phyloP scores from a whole-genome alignment of 2,329 filamentous ascomycete genomes.

The Trichoderma asperellum region DNA sequence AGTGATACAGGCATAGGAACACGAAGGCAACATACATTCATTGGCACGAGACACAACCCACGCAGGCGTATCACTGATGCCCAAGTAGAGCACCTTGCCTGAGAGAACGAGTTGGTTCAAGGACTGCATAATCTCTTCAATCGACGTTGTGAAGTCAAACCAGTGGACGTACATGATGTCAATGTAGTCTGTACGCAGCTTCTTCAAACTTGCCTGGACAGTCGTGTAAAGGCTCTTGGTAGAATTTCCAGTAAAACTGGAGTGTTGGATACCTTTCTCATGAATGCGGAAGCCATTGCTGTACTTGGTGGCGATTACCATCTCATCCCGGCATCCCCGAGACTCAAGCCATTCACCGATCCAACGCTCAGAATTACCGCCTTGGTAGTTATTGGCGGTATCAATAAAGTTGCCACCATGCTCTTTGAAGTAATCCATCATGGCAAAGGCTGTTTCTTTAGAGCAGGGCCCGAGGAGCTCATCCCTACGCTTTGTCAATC shows the following conservation, averaged over 20 bases:
- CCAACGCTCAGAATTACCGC: conserved; percentile 64
- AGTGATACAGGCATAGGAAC: too few relatives aligned
- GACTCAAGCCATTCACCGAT: conserved; percentile 72
- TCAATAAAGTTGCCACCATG: conserved; percentile 72
- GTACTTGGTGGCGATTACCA: conserved; percentile 72
- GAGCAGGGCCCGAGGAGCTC: conserved; percentile 55
- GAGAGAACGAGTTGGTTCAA: conserved; percentile 63
- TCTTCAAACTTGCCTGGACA: conserved; percentile 59
- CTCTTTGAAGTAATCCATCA: conserved; percentile 18
- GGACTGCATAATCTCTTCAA: conserved; percentile 70
- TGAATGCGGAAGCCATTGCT: conserved; percentile 48
- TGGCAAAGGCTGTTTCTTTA: not conserved
- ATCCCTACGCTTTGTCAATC: conserved; percentile 44
- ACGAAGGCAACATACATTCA: not conserved
- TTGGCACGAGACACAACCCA: conserved; percentile 57
- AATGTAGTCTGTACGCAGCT: conserved; percentile 69
- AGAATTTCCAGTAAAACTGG: conserved; percentile 62
- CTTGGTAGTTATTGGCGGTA: conserved; percentile 70
- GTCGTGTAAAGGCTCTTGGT: conserved; percentile 63
- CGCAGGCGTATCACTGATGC: conserved; percentile 69
- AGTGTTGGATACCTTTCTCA: conserved; percentile 44
- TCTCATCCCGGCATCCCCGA: conserved; percentile 64
- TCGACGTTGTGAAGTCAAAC: conserved; percentile 68
- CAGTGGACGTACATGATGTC: conserved; percentile 68
- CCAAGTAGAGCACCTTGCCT: conserved; percentile 68